Percentiles rank a stretch among this genome's conserved stretches.
Conservation (phyloP, 345 rosid species). For the Dimocarpus longan region DNA sequence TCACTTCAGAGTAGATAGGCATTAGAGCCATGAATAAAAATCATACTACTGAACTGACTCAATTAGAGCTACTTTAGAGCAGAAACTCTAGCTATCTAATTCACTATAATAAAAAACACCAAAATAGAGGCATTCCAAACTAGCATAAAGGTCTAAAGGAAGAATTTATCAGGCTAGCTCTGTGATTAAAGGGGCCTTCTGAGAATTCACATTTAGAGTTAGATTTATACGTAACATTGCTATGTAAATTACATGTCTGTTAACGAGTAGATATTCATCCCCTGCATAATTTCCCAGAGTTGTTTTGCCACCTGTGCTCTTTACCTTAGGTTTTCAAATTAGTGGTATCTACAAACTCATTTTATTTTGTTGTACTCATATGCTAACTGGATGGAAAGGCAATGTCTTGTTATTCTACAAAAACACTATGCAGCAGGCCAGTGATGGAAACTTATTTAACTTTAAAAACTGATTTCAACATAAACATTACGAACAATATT, state of each 20-base stretch:
- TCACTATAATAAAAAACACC: neutral
- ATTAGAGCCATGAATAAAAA: neutral
- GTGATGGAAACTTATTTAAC: neutral
- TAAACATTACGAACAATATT: neutral
- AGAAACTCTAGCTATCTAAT: slow-evolving; percentile 3
- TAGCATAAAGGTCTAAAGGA: neutral
- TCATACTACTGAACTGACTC: neutral
- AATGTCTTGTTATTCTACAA: neutral
- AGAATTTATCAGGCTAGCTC: neutral
- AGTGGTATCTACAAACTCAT: neutral
- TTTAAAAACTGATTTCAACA: slow-evolving; percentile 3
- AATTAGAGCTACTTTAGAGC: neutral
- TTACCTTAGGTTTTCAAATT: neutral
- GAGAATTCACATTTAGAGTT: neutral
- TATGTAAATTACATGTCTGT: neutral
- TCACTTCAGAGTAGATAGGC: neutral
- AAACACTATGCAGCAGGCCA: too few species aligned
- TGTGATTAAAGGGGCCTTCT: neutral
- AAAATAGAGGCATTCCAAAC: neutral
- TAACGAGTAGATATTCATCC: neutral
- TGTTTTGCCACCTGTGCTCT: too few species aligned
- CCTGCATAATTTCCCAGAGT: too few species aligned
- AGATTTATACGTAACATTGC: neutral
- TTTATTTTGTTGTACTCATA: neutral
- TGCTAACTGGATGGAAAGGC: neutral